Conservation (phyloP, 345 rosid species). For the Murraya koenigii region DNA sequence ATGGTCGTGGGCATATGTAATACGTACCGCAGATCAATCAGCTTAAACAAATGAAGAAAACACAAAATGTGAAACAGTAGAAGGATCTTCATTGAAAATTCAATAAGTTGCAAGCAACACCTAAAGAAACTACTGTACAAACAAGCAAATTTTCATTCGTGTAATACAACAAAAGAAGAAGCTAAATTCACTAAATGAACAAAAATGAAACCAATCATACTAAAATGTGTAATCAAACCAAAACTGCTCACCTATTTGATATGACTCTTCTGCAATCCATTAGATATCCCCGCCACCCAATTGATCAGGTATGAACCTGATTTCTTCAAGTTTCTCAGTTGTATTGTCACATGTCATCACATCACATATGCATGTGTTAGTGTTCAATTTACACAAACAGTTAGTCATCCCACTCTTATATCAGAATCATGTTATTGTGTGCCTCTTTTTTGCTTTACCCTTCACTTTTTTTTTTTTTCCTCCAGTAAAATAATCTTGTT, state of each 20-base stretch:
- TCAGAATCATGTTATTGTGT: neutral
- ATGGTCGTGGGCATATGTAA: too few species aligned
- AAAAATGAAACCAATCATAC: neutral
- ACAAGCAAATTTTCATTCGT: neutral
- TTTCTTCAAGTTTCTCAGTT: neutral
- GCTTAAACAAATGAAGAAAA: neutral
- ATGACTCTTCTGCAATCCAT: neutral
- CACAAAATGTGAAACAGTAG: neutral
- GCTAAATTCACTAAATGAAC: neutral
- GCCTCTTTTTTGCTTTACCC: neutral
- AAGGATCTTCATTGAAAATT: neutral
- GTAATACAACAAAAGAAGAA: neutral
- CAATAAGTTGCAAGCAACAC: neutral
- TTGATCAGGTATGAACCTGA: neutral
- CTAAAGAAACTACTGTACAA: neutral
- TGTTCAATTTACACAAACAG: constrained; percentile 6
- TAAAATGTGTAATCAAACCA: neutral
- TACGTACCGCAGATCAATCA: neutral
- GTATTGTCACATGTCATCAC: neutral
- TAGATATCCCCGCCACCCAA: neutral
- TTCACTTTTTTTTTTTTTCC: too few species aligned
- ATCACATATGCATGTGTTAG: neutral
- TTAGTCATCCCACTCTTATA: neutral
- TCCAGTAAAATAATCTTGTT: too few species aligned
- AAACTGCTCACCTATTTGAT: neutral